A percentile compares a stretch with the other conserved stretches of the same genome.
Evolutionary conservation across 2,329 filamentous ascomycete species (phyloP).

Genomic region (Trichoderma simmonsii): DNA sequence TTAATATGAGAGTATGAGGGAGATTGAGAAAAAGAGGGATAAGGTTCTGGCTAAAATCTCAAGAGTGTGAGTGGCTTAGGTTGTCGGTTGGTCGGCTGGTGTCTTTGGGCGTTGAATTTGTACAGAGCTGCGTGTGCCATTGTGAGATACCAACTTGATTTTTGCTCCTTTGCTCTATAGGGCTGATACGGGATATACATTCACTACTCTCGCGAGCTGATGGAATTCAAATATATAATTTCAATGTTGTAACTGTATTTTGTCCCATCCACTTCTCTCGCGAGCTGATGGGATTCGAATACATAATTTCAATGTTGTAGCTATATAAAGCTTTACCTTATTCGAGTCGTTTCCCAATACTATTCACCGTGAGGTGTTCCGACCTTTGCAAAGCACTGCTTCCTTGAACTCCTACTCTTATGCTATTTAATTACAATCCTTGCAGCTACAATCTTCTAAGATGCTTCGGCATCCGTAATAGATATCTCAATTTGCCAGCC

Average conservation of each 20-base stretch:
- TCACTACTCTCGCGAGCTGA: background rate
- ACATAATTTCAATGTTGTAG: background rate
- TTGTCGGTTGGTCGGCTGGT: constrained; percentile 15
- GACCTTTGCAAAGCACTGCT: background rate
- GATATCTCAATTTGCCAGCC: background rate
- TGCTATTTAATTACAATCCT: background rate
- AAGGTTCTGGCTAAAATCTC: background rate
- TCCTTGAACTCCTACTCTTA: background rate
- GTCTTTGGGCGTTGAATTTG: constrained; percentile 23
- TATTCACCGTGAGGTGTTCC: background rate
- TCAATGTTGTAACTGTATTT: background rate
- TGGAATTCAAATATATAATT: background rate
- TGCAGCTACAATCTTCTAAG: background rate
- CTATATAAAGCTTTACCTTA: background rate
- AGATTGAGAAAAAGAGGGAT: background rate
- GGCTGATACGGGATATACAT: background rate
- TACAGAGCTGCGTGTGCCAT: constrained; percentile 20
- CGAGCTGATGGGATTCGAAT: background rate
- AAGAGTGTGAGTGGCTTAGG: background rate
- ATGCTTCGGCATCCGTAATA: background rate
- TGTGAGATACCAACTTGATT: constrained; percentile 29
- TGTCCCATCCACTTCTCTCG: background rate
- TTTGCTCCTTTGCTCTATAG: background rate
- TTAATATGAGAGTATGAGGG: background rate
- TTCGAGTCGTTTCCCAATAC: background rate